Conservation (phyloP, 1,284 basidiomycete genomes). For the Paramarasmius palmivorus region DNA sequence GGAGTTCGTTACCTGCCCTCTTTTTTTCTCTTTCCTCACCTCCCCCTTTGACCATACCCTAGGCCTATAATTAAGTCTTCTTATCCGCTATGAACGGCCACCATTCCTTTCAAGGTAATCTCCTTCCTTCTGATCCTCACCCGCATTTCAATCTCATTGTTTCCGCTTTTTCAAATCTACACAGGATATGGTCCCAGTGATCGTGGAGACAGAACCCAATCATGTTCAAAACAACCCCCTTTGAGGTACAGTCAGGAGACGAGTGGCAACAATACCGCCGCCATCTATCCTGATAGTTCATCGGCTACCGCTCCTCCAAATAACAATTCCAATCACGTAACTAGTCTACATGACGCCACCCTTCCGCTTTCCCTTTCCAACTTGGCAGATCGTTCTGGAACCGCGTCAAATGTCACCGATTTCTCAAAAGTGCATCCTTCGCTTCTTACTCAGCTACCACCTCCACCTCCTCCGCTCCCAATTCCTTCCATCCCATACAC, state of each 20-base stretch:
- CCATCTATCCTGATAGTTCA: not conserved
- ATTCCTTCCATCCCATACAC: not conserved
- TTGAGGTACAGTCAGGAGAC: not conserved
- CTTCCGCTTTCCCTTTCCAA: not conserved
- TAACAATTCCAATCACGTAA: conserved; percentile 7
- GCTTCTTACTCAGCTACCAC: not conserved
- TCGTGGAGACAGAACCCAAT: not conserved
- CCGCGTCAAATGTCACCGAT: not conserved
- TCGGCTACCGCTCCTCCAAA: not conserved
- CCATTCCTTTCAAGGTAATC: conserved; percentile 3
- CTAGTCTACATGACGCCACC: conserved; percentile 1
- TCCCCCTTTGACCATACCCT: not conserved
- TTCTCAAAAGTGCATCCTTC: not conserved
- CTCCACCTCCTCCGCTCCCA: not conserved
- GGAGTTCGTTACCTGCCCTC: not conserved
- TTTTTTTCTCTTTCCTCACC: not conserved
- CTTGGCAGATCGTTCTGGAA: conserved; percentile 5
- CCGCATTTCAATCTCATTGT: not conserved
- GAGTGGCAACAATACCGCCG: not conserved
- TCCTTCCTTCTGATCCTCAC: not conserved
- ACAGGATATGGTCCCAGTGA: not conserved
- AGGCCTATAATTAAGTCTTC: not conserved
- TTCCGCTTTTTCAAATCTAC: not conserved
- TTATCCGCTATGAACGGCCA: not conserved
- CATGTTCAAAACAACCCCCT: not conserved